A percentile compares a stretch with the other conserved stretches of the same genome.
phyloP scores from a whole-genome alignment of 2,329 filamentous ascomycete species.

The Fusarium sp. region DNA sequence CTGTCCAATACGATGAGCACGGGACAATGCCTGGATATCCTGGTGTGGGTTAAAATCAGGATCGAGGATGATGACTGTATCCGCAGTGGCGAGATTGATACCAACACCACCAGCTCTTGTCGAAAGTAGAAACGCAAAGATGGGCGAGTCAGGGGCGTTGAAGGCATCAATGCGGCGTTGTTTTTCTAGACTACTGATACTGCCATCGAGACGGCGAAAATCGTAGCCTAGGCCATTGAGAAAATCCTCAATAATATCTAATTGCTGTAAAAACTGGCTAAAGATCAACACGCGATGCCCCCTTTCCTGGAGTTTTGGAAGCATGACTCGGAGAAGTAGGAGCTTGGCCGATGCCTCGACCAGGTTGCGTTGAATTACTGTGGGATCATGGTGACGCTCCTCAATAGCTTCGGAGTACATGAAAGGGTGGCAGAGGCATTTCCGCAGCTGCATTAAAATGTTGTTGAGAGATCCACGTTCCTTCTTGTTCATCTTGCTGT shows the following conservation, averaged over 20 bases:
- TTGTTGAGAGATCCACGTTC: conserved; percentile 90
- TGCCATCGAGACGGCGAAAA: conserved; percentile 88
- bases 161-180: conserved; percentile 94
- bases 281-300: conserved; percentile 95
- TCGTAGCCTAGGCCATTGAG: conserved; percentile 76
- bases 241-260: conserved; percentile 94
- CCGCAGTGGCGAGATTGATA: conserved; percentile 95
- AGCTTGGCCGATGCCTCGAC: conserved; percentile 93
- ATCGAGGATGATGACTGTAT: conserved; percentile 97
- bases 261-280: conserved; percentile 90
- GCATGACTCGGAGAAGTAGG: conserved; percentile 81
- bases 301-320: conserved; percentile 85
- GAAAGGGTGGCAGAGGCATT: conserved; percentile 95
- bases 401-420: conserved; percentile 92
- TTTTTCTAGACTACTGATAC: conserved; percentile 82
- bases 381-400: conserved; percentile 73
- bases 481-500: conserved; percentile 70
- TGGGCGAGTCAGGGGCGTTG: conserved; percentile 82
- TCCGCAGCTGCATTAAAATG: conserved; percentile 93
- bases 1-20: conserved; percentile 95
- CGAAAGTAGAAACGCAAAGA: conserved; percentile 93
- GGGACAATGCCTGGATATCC: conserved; percentile 93
- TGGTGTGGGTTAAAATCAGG: conserved; percentile 98
- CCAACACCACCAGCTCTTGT: conserved; percentile 96
- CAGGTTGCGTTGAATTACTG: conserved; percentile 78